A percentile compares a stretch with the other conserved stretches of the same genome.
phyloP scores from a whole-genome alignment of 257 asterid species.

The Nicotiana noctiflora region DNA sequence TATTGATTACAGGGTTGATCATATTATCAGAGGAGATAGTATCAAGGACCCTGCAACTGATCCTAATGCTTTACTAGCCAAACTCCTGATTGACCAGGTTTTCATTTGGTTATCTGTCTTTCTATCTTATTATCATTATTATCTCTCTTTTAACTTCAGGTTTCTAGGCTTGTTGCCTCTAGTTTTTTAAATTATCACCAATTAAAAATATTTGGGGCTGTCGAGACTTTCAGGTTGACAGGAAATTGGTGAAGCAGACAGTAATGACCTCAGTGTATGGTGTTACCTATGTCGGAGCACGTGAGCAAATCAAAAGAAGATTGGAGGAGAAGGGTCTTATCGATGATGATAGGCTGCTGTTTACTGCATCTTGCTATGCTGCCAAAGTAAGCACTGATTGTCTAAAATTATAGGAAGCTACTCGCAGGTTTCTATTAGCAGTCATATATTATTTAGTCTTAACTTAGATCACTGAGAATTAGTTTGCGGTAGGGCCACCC shows the following conservation, averaged over 20 bases:
- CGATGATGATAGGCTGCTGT: conserved; percentile 64
- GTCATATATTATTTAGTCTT: neutral
- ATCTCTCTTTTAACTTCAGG: neutral
- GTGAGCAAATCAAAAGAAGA: conserved; percentile 88
- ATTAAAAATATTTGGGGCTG: conserved; percentile 16
- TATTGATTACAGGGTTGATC: conserved; percentile 59
- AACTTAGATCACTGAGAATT: neutral
- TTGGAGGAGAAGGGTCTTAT: conserved; percentile 87
- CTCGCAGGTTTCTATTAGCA: neutral
- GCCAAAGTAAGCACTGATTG: conserved; percentile 58
- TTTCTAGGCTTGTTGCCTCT: neutral
- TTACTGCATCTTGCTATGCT: conserved; percentile 81
- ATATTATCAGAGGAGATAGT: conserved; percentile 73
- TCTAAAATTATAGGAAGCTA: neutral
- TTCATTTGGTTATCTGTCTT: conserved; percentile 1
- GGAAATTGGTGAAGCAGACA: conserved; percentile 92
- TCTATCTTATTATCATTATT: neutral
- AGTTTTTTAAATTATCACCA: conserved; percentile 11
- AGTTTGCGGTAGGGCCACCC: no score
- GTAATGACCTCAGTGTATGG: conserved; percentile 99
- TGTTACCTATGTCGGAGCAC: conserved; percentile 94
- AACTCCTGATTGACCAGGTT: conserved; percentile 76
- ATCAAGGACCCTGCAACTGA: conserved; percentile 62
- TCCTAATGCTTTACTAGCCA: conserved; percentile 71
- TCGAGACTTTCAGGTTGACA: conserved; percentile 62